Evolutionary conservation across 176 grass and related monocot species (phyloP), one percentile per base, ranked within the genome.

Genomic region (Bonia amplexicaulis): DNA sequence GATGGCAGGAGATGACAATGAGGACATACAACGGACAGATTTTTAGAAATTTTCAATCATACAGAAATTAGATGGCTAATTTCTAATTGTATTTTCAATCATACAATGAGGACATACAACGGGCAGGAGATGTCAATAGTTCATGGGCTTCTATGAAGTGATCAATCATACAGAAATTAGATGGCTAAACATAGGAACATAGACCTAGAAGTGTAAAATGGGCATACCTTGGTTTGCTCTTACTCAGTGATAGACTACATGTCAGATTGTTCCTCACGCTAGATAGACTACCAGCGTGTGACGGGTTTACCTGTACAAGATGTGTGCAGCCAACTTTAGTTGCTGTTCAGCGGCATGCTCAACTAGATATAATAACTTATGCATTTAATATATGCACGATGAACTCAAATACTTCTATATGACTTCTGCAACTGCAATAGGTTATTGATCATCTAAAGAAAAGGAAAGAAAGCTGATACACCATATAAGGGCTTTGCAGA

Each of bases 221-320:
- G 33, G 31, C 74, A 42, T 77, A 90, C 88, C 88, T 78, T 60
- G 88, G 84, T 49, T 83, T 90, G 73, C 75, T 86, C 84, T 87
- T 87, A n/a, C 71, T 60, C 48, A 47, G 39, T 33, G 78, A 75
- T 39, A 40, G 37, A 26, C 37, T 61, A 47, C 79, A 55, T 33
- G 68, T 23, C 58, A 42, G 48, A 58, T 83, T 79, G 29, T 42
- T 90, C 67, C 74, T 67, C 16, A 0, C 52, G 52, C 77, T 62
- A 19, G 82, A 53, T 45, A 52, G 62, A 9, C 23, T 69, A 48
- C 73, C 74, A 19, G 31, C 7, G 8, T 35, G 58, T 2, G 80
- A 61, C 0, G 10, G 26, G 29, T 54, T 67, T 58, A 74, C 74
- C 89, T 87, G 49, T 40, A 66, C 40, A 86, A 27, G 11, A 57